These are phyloP conservation scores for Cryptosporidium ryanae DNA, from an alignment of 169 alveolate species.

Conservation along the genomic window DNA sequence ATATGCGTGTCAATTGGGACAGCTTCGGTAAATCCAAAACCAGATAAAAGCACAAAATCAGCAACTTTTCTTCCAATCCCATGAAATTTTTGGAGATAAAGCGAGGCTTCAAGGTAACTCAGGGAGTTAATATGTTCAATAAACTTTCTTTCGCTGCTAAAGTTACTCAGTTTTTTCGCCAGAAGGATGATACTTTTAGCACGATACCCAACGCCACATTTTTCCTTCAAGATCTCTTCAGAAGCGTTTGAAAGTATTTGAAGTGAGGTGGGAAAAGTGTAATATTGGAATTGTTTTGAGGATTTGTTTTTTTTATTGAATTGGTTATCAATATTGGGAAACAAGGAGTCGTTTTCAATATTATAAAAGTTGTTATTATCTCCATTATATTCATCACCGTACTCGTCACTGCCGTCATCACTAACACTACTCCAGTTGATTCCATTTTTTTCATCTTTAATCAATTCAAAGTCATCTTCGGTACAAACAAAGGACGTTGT, in stretches of 20 bases:
- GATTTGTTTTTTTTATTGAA: neutral
- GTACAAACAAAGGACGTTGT: neutral
- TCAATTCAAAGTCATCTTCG: neutral
- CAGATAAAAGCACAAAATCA: slow-evolving; percentile 59
- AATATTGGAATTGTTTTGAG: slow-evolving; percentile 1
- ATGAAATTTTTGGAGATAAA: slow-evolving; percentile 48
- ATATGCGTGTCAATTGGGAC: slow-evolving; percentile 74
- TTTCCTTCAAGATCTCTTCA: slow-evolving; percentile 37
- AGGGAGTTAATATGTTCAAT: slow-evolving; percentile 30
- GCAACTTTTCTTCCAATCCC: slow-evolving; percentile 69
- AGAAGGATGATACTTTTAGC: slow-evolving; percentile 54
- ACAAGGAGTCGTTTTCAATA: slow-evolving; percentile 9
- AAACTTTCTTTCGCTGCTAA: slow-evolving; percentile 11
- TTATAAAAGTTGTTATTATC: neutral
- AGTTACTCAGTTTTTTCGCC: slow-evolving; percentile 4
- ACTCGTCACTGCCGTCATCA: no score
- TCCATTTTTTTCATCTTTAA: neutral
- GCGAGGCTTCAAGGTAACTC: slow-evolving; percentile 29
- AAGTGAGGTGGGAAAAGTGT: slow-evolving; percentile 45
- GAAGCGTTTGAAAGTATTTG: slow-evolving; percentile 53
- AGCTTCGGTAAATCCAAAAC: slow-evolving; percentile 61
- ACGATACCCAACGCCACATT: slow-evolving; percentile 67
- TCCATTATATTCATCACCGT: no score
- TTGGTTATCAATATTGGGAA: neutral
- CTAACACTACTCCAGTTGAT: no score